phyloP scores from a whole-genome alignment of 768 basidiomycete species.

The Daedaleopsis nitida region DNA sequence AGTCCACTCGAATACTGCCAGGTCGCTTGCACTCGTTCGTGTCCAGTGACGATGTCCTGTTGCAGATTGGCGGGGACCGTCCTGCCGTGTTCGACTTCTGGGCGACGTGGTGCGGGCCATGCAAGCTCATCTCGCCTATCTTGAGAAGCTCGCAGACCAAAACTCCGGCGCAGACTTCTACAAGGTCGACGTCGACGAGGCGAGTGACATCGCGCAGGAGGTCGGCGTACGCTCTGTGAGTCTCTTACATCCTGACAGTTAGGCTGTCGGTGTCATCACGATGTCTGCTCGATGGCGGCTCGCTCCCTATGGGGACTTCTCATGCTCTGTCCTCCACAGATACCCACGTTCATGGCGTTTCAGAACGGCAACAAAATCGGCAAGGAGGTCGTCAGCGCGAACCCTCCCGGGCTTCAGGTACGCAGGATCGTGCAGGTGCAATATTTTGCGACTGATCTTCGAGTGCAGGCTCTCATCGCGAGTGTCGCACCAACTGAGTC shows the following conservation, averaged over 20 bases:
- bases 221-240: constrained; percentile 64
- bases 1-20: constrained; percentile 25
- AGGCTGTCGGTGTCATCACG: too few relatives aligned
- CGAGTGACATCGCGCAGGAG: constrained; percentile 53
- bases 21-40: not conserved
- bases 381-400: constrained; percentile 50
- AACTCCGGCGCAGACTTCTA: constrained; percentile 55
- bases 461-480: not conserved
- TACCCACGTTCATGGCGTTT: constrained; percentile 47
- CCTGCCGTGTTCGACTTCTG: constrained; percentile 70
- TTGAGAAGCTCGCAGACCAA: constrained; percentile 56
- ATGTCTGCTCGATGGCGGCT: not conserved
- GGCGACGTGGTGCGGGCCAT: constrained; percentile 80
- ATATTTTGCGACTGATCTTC: not conserved
- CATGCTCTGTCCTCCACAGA: constrained; percentile 25
- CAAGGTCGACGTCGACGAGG: constrained; percentile 74
- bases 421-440: constrained; percentile 1
- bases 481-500: too few relatives aligned
- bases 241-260: constrained; percentile 9
- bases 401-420: constrained; percentile 44
- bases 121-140: constrained; percentile 63
- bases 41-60: constrained; percentile 15
- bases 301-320: not conserved
- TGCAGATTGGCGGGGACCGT: constrained; percentile 48
- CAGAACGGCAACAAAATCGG: constrained; percentile 37